Evolutionary conservation across 805 yeast species (phyloP).

Genomic region (Candida yuanshanica): DNA sequence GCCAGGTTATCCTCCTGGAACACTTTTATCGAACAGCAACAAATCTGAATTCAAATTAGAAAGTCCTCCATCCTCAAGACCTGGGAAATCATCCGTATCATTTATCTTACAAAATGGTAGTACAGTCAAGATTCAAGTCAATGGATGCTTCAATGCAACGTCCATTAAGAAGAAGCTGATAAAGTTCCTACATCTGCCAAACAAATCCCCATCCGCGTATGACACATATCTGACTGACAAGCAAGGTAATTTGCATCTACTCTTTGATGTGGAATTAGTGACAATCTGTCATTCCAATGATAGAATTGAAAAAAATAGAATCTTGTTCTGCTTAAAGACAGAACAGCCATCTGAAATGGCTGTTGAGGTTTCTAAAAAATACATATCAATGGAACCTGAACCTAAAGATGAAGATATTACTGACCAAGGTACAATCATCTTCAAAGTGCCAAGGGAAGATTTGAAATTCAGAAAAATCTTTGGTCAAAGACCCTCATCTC

Average conservation of each 20-base stretch:
- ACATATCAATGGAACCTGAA: constrained; percentile 21
- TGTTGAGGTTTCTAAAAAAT: constrained; percentile 46
- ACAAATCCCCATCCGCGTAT: constrained; percentile 40
- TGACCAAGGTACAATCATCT: constrained; percentile 5
- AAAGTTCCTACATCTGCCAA: constrained; percentile 46
- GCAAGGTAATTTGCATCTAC: constrained; percentile 35
- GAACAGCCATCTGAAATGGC: constrained; percentile 63
- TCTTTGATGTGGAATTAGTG: constrained; percentile 76
- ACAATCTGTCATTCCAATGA: constrained; percentile 76
- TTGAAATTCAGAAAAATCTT: constrained; percentile 38
- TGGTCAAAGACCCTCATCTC: constrained; percentile 93
- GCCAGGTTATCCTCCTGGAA: not conserved
- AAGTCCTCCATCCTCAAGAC: constrained; percentile 5
- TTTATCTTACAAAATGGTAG: constrained; percentile 75
- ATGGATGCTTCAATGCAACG: constrained; percentile 76
- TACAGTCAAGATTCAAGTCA: constrained; percentile 59
- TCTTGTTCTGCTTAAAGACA: constrained; percentile 55
- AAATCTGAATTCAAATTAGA: constrained; percentile 13
- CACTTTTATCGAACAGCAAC: constrained; percentile 6
- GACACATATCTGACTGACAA: constrained; percentile 56
- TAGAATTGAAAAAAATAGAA: constrained; percentile 63
- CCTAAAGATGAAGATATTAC: constrained; percentile 2
- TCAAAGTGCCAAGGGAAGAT: constrained; percentile 12
- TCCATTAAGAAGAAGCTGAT: constrained; percentile 68
- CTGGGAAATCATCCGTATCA: constrained; percentile 37